phyloP scores from a whole-genome alignment of 208 protist genomes.

The Naegleria fowleri region DNA sequence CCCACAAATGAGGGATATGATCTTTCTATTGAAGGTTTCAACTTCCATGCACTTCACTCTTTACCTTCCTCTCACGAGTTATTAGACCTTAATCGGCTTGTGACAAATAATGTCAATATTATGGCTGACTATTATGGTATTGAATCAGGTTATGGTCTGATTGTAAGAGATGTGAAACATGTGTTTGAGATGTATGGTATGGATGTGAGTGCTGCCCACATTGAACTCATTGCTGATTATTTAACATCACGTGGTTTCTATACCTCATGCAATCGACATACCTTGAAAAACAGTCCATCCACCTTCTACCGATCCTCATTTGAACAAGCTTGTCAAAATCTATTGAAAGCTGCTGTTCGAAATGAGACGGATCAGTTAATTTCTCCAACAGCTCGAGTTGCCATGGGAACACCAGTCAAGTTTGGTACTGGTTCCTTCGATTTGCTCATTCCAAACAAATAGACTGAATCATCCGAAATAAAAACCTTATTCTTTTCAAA shows the following conservation, averaged over 20 bases:
- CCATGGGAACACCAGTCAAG: not conserved
- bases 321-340: conserved; percentile 59
- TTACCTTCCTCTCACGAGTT: conserved; percentile 30
- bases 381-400: conserved; percentile 47
- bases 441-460: not conserved
- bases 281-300: not conserved
- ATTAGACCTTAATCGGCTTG: conserved; percentile 50
- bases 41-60: conserved; percentile 47
- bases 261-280: conserved; percentile 54
- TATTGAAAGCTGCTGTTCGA: conserved; percentile 43
- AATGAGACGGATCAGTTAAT: conserved; percentile 44
- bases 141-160: conserved; percentile 58
- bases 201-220: conserved; percentile 65
- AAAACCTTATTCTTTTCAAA: too few relatives aligned
- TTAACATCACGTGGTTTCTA: conserved; percentile 63
- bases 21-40: conserved; percentile 63
- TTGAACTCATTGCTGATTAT: conserved; percentile 70
- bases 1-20: not conserved
- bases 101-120: conserved; percentile 57
- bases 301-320: conserved; percentile 62
- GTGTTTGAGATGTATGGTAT: conserved; percentile 78
- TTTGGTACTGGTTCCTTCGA: not conserved
- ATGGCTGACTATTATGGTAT: conserved; percentile 58
- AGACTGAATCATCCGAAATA: too few relatives aligned
- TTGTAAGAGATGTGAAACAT: conserved; percentile 58